Evolutionary conservation across 345 rosid genomes (phyloP).

Genomic region (Ricinus communis): DNA sequence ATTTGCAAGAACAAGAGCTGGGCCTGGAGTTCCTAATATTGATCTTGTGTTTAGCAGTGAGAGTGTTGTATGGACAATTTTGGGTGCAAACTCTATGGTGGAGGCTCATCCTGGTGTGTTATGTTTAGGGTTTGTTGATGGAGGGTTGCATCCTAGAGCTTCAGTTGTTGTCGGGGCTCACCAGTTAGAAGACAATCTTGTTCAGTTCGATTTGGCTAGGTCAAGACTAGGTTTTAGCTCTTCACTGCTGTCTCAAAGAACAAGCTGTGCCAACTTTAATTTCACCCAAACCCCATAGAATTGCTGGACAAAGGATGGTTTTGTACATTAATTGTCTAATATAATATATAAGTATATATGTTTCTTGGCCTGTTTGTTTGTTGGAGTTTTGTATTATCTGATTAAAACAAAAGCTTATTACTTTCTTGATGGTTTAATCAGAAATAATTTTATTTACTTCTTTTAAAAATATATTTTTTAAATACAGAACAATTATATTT

Average conservation of each 20-base stretch:
- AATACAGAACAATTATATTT: too few species aligned
- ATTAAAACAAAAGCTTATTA: too few species aligned
- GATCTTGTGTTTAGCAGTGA: slow-evolving; percentile 28
- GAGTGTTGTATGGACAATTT: slow-evolving; percentile 23
- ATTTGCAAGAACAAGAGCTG: neutral
- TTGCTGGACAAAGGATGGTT: neutral
- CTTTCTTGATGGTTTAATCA: too few species aligned
- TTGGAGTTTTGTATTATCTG: too few species aligned
- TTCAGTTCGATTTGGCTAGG: slow-evolving; percentile 34
- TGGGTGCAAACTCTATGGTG: slow-evolving; percentile 32
- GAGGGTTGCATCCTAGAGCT: slow-evolving; percentile 21
- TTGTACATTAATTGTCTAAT: too few species aligned
- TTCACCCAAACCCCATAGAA: slow-evolving; percentile 12
- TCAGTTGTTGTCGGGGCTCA: slow-evolving; percentile 28
- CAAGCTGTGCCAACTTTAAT: slow-evolving; percentile 29
- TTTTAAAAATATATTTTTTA: too few species aligned
- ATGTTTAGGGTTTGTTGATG: slow-evolving; percentile 38
- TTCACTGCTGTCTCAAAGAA: slow-evolving; percentile 19
- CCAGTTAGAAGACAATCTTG: slow-evolving; percentile 35
- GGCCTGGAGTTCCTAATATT: slow-evolving; percentile 27
- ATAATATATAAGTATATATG: too few species aligned
- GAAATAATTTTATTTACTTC: too few species aligned
- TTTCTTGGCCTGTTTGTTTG: too few species aligned
- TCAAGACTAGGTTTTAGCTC: slow-evolving; percentile 37
- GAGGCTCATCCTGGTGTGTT: slow-evolving; percentile 22